Percentiles rank a stretch among this genome's conserved stretches.
Conservation (phyloP, 2,329 filamentous ascomycete species). For the Grosmannia penicillata region DNA sequence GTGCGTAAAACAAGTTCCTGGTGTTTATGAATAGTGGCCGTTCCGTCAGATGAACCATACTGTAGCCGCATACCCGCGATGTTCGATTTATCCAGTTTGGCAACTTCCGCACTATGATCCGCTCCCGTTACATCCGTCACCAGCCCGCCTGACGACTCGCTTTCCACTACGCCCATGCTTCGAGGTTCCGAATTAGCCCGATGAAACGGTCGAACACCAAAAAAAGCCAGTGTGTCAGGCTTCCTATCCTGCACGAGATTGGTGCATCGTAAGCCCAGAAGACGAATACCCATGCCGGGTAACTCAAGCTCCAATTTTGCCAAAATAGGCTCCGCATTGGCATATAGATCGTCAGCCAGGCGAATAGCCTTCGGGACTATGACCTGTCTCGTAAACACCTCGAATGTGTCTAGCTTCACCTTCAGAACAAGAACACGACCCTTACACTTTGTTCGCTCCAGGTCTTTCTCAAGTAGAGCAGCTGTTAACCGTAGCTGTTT, state of each 20-base stretch:
- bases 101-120: too few species aligned
- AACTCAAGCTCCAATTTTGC: slow-evolving; percentile 72
- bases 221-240: slow-evolving; percentile 62
- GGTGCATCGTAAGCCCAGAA: slow-evolving; percentile 83
- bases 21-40: too few species aligned
- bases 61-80: too few species aligned
- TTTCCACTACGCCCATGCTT: slow-evolving; percentile 54
- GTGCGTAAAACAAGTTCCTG: too few species aligned
- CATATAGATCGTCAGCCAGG: slow-evolving; percentile 70
- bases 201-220: slow-evolving; percentile 40
- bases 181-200: too few species aligned
- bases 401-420: slow-evolving; percentile 86
- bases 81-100: too few species aligned
- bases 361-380: slow-evolving; percentile 58
- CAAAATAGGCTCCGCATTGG: slow-evolving; percentile 67
- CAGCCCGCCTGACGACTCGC: slow-evolving; percentile 28
- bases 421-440: slow-evolving; percentile 87
- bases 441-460: slow-evolving; percentile 66
- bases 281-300: slow-evolving; percentile 59
- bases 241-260: slow-evolving; percentile 79
- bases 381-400: slow-evolving; percentile 73
- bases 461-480: slow-evolving; percentile 74
- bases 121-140: too few species aligned
- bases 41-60: neutral
- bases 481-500: slow-evolving; percentile 70